Conservation (phyloP, 306 rosid species). For the Rosa multiflora region DNA sequence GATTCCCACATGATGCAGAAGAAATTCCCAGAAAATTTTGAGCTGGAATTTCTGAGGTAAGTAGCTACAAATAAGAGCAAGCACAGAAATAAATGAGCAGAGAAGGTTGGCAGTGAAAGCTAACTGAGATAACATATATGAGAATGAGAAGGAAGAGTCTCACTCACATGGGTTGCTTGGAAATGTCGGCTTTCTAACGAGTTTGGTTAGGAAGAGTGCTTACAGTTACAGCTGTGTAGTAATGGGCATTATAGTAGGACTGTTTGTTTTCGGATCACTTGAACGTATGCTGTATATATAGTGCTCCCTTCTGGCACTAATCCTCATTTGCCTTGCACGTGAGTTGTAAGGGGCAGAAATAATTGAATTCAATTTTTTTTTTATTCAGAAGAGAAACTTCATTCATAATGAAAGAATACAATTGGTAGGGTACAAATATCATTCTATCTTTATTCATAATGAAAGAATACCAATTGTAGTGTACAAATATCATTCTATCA, state of each 20-base stretch:
- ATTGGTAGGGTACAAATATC: too few species aligned
- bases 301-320: background rate
- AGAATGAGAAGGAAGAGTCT: background rate
- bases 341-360: background rate
- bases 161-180: constrained; percentile 12
- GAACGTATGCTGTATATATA: background rate
- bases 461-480: too few species aligned
- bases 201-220: background rate
- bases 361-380: background rate
- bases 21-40: constrained; percentile 26
- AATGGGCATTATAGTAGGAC: background rate
- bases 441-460: too few species aligned
- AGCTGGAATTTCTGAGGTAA: constrained; percentile 31
- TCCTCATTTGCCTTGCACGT: background rate
- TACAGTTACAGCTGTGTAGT: constrained; percentile 14
- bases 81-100: constrained; percentile 11
- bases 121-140: background rate
- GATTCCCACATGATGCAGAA: constrained; percentile 90
- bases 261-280: background rate
- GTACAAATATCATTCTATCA: too few species aligned
- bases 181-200: background rate
- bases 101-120: background rate
- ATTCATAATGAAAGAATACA: too few species aligned
- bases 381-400: too few species aligned
- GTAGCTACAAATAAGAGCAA: constrained; percentile 30